Evolutionary conservation across 1,139 yeast genomes (phyloP).

Genomic region (Arxiozyma heterogenica): DNA sequence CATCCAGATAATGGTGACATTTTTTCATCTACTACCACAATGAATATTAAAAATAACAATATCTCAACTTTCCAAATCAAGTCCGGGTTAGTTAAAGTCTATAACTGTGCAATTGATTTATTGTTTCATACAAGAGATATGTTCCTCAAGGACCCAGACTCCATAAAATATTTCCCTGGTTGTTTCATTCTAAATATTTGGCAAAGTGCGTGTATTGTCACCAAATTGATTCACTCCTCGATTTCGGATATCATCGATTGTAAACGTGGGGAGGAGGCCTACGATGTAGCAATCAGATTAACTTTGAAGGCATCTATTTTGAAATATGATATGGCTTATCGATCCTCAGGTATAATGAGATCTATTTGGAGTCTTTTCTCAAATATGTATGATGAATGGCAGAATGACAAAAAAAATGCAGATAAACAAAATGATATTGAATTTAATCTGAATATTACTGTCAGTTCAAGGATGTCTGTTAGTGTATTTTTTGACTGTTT

Average conservation of each 20-base stretch:
- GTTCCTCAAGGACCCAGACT: constrained; percentile 48
- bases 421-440: constrained; percentile 10
- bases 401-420: constrained; percentile 8
- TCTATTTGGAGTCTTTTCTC: constrained; percentile 84
- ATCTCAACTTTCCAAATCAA: constrained; percentile 42
- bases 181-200: constrained; percentile 73
- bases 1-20: no score
- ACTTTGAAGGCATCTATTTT: constrained; percentile 75
- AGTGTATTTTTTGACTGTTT: constrained; percentile 86
- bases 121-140: constrained; percentile 59
- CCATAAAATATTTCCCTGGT: constrained; percentile 74
- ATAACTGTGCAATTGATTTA: constrained; percentile 67
- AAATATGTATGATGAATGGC: constrained; percentile 33
- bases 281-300: constrained; percentile 57
- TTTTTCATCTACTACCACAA: no score
- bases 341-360: constrained; percentile 89
- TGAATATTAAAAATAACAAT: no score
- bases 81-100: constrained; percentile 66
- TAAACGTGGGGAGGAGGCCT: constrained; percentile 62
- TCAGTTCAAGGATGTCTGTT: constrained; percentile 81
- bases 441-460: constrained; percentile 41
- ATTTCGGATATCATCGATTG: constrained; percentile 58
- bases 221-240: constrained; percentile 68
- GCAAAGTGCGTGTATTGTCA: constrained; percentile 85
- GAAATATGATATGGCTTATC: constrained; percentile 84